These are phyloP conservation scores for Fonsecaea multimorphosa DNA, from an alignment of 2,329 filamentous ascomycete species.

Conservation along the genomic window DNA sequence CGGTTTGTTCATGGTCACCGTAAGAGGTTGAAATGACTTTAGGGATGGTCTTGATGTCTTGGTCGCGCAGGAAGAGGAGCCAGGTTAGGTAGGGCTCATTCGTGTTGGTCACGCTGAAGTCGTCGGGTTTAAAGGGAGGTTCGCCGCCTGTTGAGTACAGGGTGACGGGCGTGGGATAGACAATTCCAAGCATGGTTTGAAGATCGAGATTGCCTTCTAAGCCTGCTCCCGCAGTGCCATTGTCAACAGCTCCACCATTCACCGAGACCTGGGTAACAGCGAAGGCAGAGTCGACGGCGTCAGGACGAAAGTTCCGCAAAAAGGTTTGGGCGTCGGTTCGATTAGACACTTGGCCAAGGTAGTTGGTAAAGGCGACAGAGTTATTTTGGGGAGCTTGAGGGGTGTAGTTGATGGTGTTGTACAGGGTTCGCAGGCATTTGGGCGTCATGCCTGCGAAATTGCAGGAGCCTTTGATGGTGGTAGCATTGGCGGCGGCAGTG, in stretches of 20 bases:
- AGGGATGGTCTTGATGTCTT: constrained; percentile 58
- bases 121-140: constrained; percentile 60
- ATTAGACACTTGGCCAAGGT: constrained; percentile 56
- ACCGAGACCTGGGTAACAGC: constrained; percentile 47
- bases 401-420: constrained; percentile 61
- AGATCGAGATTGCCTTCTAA: constrained; percentile 67
- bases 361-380: constrained; percentile 56
- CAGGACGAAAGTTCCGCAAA: constrained; percentile 48
- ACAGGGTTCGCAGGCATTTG: constrained; percentile 60
- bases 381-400: constrained; percentile 52
- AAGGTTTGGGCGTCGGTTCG: constrained; percentile 51
- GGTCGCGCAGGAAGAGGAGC: constrained; percentile 63
- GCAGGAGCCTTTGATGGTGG: constrained; percentile 51
- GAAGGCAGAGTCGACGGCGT: constrained; percentile 44
- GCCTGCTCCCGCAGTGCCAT: constrained; percentile 45
- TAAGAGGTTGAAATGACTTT: constrained; percentile 70
- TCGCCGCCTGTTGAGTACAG: constrained; percentile 64
- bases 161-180: constrained; percentile 60
- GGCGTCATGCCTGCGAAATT: constrained; percentile 60
- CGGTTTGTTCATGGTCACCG: constrained; percentile 69
- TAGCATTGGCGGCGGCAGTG: constrained; percentile 30
- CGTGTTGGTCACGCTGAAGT: constrained; percentile 52
- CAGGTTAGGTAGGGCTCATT: constrained; percentile 74
- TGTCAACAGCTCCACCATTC: constrained; percentile 42
- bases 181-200: constrained; percentile 62